Base-by-base conservation (phyloP, 768 basidiomycete genomes). In the Mycena leptocephala region DNA sequence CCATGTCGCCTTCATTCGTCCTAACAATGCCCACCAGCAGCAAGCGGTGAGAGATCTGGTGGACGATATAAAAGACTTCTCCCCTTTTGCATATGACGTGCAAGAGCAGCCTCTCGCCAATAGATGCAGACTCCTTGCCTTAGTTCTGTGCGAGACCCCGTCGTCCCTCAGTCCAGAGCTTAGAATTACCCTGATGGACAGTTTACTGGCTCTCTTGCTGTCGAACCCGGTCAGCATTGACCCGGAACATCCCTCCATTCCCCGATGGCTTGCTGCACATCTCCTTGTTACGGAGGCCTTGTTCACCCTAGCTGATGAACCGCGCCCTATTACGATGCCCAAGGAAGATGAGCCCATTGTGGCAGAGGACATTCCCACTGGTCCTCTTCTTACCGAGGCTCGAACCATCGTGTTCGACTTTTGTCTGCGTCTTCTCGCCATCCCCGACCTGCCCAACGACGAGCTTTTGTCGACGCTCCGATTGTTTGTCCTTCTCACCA, bases 191-290 rank as follows among this genome's bases (percentile, higher is more conserved):
- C 85, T 96, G 72, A 92, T 96, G 91, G 92, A 94, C 61, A 88
- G 89, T 72, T 86, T 96, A 28, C 84, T 96, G 24, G 92, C 92
- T 2, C 83, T 96, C 18, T 86, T 96, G 35, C 86, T 92, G 26
- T 92, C 94, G 14, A 89, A 88, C 79, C 88, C 88, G 20, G 81
- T 84, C 41, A 89, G 88, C 70, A 85, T 86, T 55, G 90, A 91
- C 69, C 86, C 88, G 3, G 90, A 89, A n/a, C 90, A 91, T 65
- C 88, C 91, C 5, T 83, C 81, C 24, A 86, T 91, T 35, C 97
- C 98, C 11, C 93, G 91, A 80, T 99, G 98, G 98, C 90, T 98
- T 6, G 93, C 97, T 1, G 90, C 95, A 2, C 93, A 95, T 79
- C 88, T 99, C 16, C 90, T 98, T 16, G 95, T 97, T 63, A 93